phyloP scores from a whole-genome alignment of 768 basidiomycete genomes.

The Termitomyces sp. region DNA sequence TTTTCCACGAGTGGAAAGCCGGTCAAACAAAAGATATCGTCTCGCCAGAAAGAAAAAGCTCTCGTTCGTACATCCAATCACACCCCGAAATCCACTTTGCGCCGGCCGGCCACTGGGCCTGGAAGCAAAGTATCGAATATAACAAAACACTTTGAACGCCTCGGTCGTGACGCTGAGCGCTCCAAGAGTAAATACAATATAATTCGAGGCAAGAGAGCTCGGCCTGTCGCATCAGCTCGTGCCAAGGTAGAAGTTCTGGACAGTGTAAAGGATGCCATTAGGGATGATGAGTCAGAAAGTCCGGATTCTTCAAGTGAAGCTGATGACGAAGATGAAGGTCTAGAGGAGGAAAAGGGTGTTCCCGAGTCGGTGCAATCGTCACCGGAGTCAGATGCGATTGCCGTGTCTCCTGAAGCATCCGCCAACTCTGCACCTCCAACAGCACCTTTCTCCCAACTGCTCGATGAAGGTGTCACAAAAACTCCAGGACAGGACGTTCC shows the following conservation, averaged over 20 bases:
- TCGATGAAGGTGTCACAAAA: background rate
- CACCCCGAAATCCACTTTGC: slow-evolving; percentile 46
- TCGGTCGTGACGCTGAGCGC: slow-evolving; percentile 69
- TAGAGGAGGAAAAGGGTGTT: slow-evolving; percentile 34
- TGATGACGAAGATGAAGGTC: slow-evolving; percentile 49
- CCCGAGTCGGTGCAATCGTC: slow-evolving; percentile 22
- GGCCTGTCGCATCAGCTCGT: slow-evolving; percentile 85
- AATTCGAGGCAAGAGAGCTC: slow-evolving; percentile 79
- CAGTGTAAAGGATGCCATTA: slow-evolving; percentile 85
- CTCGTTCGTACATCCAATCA: slow-evolving; percentile 26
- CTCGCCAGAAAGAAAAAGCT: slow-evolving; percentile 36
- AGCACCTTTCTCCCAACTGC: slow-evolving; percentile 9
- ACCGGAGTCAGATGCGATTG: slow-evolving; percentile 20
- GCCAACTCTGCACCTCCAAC: slow-evolving; percentile 22
- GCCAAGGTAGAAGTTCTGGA: slow-evolving; percentile 87
- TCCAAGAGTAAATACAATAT: slow-evolving; percentile 79
- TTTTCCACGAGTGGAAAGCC: slow-evolving; percentile 26
- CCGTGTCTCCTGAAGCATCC: slow-evolving; percentile 17
- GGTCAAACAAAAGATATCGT: slow-evolving; percentile 31
- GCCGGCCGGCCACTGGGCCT: slow-evolving; percentile 41
- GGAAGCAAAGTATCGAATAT: slow-evolving; percentile 82
- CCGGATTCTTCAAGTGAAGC: slow-evolving; percentile 61
- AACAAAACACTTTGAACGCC: slow-evolving; percentile 85
- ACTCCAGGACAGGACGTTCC: slow-evolving; percentile 6
- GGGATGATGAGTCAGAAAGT: slow-evolving; percentile 68